Base-by-base conservation (phyloP, 169 alveolate species). In the Cyclospora cayetanensis region DNA sequence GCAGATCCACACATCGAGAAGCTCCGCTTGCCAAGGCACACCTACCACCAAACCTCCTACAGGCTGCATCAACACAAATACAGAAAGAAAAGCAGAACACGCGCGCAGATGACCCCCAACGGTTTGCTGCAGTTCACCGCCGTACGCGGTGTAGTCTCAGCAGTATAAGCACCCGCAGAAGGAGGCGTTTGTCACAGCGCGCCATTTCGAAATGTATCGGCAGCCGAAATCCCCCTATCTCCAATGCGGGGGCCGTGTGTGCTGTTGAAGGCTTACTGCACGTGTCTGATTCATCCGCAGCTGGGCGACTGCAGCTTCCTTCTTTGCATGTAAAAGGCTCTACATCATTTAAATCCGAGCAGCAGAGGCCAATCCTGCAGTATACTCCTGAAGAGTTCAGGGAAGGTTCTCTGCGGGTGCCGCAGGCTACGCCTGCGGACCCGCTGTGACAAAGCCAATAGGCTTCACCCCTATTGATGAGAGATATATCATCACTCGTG, bases 381-480 rank as follows among this genome's bases (percentile, higher is more conserved):
- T 52, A 80, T 34, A 53, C 42, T 7, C 50, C 72, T 1, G 53
- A 25, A 25, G 20, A 31, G 52, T 80, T 80, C n/a, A 80, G 37
- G 11, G 89, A 43, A 1, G 89, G 89, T 80, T 80, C 89, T 22
- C 89, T 80, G n/a, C 89, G 89, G 39, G 46, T 29, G 89, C 89
- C 89, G 37, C 89, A 80, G 76, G 89, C 70, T n/a, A 80, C 89
- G 34, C 89, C 89, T 15, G 27, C 72, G 4, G 63, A 34, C 41
- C 89, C 89, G 37, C 7, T 50, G n/a, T 4, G 27, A 25, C 89
- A 80, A 5, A 80, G 89, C 89, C 89, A 80, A 31, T 50, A 80
- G 1, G 89, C 89, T 5, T 52, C 25, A 66, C 86, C 86, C 15
- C 46, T 39, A 55, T 76, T 63, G 29, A 76, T 20, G 12, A 76